Conservation (phyloP, 2,329 filamentous ascomycete species). For the Clarireedia homoeocarpa region DNA sequence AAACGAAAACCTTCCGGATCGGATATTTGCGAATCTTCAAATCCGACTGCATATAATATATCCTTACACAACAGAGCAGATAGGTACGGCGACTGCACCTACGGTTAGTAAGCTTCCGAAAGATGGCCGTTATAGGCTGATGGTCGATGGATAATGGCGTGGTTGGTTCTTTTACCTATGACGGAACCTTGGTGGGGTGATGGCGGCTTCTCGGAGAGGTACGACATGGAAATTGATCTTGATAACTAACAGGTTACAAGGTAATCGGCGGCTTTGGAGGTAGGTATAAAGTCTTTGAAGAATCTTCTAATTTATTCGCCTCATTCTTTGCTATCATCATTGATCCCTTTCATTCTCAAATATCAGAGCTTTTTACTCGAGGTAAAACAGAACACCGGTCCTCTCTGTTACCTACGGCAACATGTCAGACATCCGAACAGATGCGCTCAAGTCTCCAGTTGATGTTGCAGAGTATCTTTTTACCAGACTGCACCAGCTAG, state of each 20-base stretch:
- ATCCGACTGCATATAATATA: too few species aligned
- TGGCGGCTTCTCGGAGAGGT: background rate
- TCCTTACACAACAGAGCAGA: too few species aligned
- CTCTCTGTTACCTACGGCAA: background rate
- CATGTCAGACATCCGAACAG: conserved; percentile 34
- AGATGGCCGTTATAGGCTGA: background rate
- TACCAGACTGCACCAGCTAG: conserved; percentile 53
- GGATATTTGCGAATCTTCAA: too few species aligned
- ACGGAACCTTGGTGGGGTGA: background rate
- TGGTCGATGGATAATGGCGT: background rate
- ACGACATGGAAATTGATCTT: background rate
- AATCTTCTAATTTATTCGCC: background rate
- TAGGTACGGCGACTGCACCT: too few species aligned
- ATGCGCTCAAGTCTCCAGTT: conserved; percentile 33
- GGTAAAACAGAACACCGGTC: background rate
- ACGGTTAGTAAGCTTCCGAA: background rate
- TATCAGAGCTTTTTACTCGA: background rate
- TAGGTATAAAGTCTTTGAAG: background rate
- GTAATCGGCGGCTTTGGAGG: background rate
- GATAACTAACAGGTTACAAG: background rate
- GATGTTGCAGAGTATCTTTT: conserved; percentile 64
- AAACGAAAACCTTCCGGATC: too few species aligned
- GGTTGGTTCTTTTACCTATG: background rate
- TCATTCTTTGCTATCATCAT: background rate
- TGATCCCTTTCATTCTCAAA: background rate